phyloP scores from a whole-genome alignment of 2,329 filamentous ascomycete species.

The Colletotrichum abscissum region DNA sequence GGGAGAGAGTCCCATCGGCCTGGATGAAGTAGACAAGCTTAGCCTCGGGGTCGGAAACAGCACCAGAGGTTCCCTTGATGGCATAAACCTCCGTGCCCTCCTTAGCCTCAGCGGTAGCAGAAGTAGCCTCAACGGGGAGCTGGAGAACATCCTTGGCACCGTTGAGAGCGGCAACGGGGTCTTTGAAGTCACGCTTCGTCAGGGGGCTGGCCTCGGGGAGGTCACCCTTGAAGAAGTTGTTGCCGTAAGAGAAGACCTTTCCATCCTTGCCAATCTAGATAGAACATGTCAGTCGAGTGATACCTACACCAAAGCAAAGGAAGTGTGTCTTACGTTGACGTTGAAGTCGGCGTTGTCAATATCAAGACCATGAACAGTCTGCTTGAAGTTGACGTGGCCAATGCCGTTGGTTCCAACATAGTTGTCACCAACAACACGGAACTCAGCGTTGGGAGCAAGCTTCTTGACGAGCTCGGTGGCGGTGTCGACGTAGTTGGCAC shows the following conservation, averaged over 20 bases:
- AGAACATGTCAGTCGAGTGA: neutral
- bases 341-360: conserved; percentile 67
- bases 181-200: conserved; percentile 52
- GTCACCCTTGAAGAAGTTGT: conserved; percentile 56
- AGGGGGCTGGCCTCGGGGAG: conserved; percentile 51
- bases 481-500: conserved; percentile 50
- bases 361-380: conserved; percentile 62
- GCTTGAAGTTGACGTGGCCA: conserved; percentile 65
- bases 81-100: conserved; percentile 43
- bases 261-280: conserved; percentile 58
- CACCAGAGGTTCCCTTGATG: conserved; percentile 58
- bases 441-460: conserved; percentile 46
- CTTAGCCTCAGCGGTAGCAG: conserved; percentile 42
- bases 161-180: conserved; percentile 57
- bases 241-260: conserved; percentile 64
- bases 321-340: conserved; percentile 58
- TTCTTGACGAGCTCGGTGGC: conserved; percentile 51
- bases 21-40: conserved; percentile 62
- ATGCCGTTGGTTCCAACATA: conserved; percentile 63
- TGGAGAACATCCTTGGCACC: conserved; percentile 48
- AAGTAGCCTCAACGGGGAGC: conserved; percentile 44
- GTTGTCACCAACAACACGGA: conserved; percentile 58
- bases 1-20: conserved; percentile 52
- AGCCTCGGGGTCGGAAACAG: conserved; percentile 59
- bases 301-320: neutral